Percentiles rank a stretch among this genome's conserved stretches.
These are phyloP conservation scores for Pestalotiopsis sp. DNA, from an alignment of 2,329 filamentous ascomycete species.

Conservation along the genomic window DNA sequence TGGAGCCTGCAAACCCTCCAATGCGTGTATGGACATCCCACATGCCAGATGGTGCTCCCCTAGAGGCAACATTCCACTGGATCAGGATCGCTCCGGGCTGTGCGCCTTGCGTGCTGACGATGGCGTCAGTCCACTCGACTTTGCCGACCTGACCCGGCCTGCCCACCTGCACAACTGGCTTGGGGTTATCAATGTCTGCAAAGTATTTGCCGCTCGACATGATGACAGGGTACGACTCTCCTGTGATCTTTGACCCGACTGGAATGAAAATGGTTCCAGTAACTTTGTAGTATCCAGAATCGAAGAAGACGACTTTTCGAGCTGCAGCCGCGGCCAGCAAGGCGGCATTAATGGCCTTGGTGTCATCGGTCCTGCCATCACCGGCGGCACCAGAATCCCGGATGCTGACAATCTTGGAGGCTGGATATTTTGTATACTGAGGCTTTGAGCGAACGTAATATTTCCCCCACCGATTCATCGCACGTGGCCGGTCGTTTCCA, in stretches of 20 bases:
- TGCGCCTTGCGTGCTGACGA: constrained; percentile 62
- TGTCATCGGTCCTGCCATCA: constrained; percentile 77
- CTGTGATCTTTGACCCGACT: constrained; percentile 54
- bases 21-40: constrained; percentile 82
- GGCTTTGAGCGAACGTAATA: constrained; percentile 80
- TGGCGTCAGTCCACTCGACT: constrained; percentile 65
- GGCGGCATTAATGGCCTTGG: constrained; percentile 67
- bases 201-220: constrained; percentile 55
- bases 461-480: constrained; percentile 54
- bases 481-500: constrained; percentile 49
- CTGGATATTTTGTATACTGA: constrained; percentile 65
- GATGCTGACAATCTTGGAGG: constrained; percentile 67
- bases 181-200: constrained; percentile 51
- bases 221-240: constrained; percentile 58
- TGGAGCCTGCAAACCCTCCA: constrained; percentile 71
- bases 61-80: constrained; percentile 60
- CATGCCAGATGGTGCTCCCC: constrained; percentile 50
- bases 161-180: constrained; percentile 61
- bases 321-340: constrained; percentile 56
- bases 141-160: constrained; percentile 56
- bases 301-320: constrained; percentile 61
- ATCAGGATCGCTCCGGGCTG: constrained; percentile 64
- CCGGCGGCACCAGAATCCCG: constrained; percentile 70
- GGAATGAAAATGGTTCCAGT: constrained; percentile 55
- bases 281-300: constrained; percentile 64